phyloP scores from a whole-genome alignment of 768 basidiomycete species.

The Hericium coralloides region DNA sequence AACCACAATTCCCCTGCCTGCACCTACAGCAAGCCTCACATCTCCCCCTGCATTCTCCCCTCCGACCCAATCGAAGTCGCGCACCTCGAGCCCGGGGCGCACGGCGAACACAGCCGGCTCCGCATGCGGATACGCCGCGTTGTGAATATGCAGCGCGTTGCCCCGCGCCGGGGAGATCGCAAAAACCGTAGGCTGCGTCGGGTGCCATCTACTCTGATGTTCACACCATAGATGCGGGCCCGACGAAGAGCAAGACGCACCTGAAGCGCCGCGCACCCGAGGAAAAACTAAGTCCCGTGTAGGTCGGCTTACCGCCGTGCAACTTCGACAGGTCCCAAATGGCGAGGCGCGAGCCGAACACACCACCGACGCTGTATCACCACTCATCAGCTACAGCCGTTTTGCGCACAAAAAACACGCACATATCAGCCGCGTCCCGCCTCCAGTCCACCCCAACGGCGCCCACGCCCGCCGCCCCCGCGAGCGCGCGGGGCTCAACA shows the following conservation, averaged over 20 bases:
- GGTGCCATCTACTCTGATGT: constrained; percentile 54
- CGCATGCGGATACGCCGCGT: background rate
- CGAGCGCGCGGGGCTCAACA: constrained; percentile 56
- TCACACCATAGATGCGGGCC: background rate
- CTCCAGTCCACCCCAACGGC: constrained; percentile 63
- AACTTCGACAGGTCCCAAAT: constrained; percentile 71
- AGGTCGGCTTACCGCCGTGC: constrained; percentile 62
- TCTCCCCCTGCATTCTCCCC: too few species aligned
- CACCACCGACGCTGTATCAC: constrained; percentile 55
- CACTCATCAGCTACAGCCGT: background rate
- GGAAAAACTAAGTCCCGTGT: constrained; percentile 52
- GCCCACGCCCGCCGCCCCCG: constrained; percentile 38
- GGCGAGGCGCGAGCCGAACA: constrained; percentile 61
- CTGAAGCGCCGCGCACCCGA: constrained; percentile 65
- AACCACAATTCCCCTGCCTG: too few species aligned
- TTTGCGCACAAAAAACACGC: constrained; percentile 19
- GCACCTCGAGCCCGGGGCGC: background rate
- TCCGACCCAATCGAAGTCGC: too few species aligned
- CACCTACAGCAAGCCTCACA: too few species aligned
- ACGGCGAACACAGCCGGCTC: background rate
- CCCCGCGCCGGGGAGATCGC: constrained; percentile 40
- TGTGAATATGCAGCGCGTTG: background rate
- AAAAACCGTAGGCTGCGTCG: constrained; percentile 67
- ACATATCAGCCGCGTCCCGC: constrained; percentile 64
- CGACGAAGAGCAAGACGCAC: constrained; percentile 26